Evolutionary conservation across 768 basidiomycete species (phyloP), one percentile per base, ranked within the genome.

Genomic region (Psilocybe azurescens): DNA sequence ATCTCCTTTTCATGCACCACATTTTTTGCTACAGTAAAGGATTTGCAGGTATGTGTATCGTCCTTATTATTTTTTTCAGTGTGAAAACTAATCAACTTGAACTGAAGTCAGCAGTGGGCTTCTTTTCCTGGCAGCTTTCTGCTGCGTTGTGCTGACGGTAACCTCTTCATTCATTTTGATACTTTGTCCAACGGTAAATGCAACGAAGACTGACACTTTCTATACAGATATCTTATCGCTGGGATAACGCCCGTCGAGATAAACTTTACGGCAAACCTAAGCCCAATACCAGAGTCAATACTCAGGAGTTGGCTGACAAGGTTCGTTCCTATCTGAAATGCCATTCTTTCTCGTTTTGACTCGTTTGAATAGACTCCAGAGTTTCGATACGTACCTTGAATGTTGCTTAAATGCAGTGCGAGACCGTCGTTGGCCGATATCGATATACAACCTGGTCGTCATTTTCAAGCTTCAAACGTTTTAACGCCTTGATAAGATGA

Each of bases 231-330:
- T 89, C 88, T 1, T 92, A 89, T 67, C 83, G 85, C 44, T 65
- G 73, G 67, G 89, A 90, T 30, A 92, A 91, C 60, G 75, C 78
- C 4, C 78, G 79, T 14, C 77, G 89, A 44, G 81, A 91, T 66
- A 74, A 72, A 48, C 60, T 75, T 29, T 83, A 86, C 59, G 90
- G 90, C 0, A 78, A 78, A 56, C 82, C 81, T 1, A 73, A 77
- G 54, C 74, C 73, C 7, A 74, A 81, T 60, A 78, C 77, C 6
- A 80, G 75, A 18, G 85, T 91, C 18, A 84, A 91, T 66, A 90
- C 87, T 0, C 78, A 81, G 29, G 83, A 88, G 63, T 70, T 89
- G 6, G 90, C 90, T 1, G 90, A 91, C 68, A 79, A 86, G 77
- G 89, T 89, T 62, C 30, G 78, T 65, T 8, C 50, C 16, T 61